Conservation (phyloP, 2,329 filamentous ascomycete species). For the Herpotrichia juniperi region DNA sequence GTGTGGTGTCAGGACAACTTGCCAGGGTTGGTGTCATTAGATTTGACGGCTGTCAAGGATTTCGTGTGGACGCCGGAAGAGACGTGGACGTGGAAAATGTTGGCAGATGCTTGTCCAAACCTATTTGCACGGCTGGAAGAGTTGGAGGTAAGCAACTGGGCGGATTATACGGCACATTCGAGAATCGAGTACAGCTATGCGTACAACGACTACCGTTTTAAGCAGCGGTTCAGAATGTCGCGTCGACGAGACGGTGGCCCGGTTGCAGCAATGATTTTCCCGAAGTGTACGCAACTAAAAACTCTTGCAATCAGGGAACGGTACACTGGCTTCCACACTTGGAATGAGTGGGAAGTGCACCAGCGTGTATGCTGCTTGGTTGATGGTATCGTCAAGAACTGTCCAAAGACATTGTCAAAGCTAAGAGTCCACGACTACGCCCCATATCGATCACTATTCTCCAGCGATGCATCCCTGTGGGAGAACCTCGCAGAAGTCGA, state of each 20-base stretch:
- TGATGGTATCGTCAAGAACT: conserved; percentile 38
- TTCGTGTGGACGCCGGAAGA: conserved; percentile 45
- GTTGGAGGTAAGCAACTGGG: conserved; percentile 45
- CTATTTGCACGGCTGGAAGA: conserved; percentile 40
- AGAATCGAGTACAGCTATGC: conserved; percentile 45
- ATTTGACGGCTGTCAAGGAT: conserved; percentile 45
- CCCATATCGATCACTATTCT: conserved; percentile 42
- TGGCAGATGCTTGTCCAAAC: conserved; percentile 36
- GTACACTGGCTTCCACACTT: conserved; percentile 41
- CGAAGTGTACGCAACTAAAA: conserved; percentile 36
- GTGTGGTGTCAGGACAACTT: conserved; percentile 45
- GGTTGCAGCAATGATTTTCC: conserved; percentile 40
- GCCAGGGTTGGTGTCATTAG: conserved; percentile 37
- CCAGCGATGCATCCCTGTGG: conserved; percentile 38
- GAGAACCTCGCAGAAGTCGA: conserved; percentile 36
- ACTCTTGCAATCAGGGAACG: conserved; percentile 41
- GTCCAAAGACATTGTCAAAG: conserved; percentile 37
- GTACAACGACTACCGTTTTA: conserved; percentile 45
- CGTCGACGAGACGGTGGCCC: conserved; percentile 41
- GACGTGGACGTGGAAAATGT: conserved; percentile 44
- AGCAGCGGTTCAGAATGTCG: conserved; percentile 42
- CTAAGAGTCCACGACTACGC: conserved; percentile 43
- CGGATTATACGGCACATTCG: conserved; percentile 44
- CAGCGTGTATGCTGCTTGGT: conserved; percentile 44
- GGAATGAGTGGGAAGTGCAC: conserved; percentile 47